Base-by-base conservation (phyloP, 345 rosid genomes). In the Geranium rotundifolium region DNA sequence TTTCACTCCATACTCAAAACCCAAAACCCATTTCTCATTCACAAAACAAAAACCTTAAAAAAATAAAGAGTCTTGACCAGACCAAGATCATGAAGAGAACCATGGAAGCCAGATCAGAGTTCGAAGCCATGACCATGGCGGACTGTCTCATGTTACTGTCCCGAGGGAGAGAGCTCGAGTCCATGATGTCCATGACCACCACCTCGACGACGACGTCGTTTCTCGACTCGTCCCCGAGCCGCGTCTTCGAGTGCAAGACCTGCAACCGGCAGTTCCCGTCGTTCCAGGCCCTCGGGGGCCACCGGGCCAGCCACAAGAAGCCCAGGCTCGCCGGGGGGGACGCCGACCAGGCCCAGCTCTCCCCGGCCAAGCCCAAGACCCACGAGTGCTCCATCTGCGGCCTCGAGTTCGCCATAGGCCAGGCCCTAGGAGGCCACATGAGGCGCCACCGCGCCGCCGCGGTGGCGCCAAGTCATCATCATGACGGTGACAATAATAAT, bases 341-440 rank as follows among this genome's bases (percentile, higher is more conserved):
- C 0, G 71, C 65, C 0, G 67, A 57, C 7, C 29, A 13, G 31
- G 8, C 55, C 46, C 57, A 56, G 17, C 57, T 75, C 59, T 58
- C 72, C 0, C 80, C 84, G 5, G 55, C 41, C 1, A 85, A 85
- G 69, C 74, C 81, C 2, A 87, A 84, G 63, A 76, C 86, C 0
- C 98, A 91, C 46, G 89, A 85, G 79, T 91, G 98, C 65, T 88
- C 96, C 3, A 82, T 91, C 0, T 91, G 98, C 49, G 98, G 98
- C 4, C 75, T 85, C 0, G 92, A 87, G 77, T 91, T 91, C 54
- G 76, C 95, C 0, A 78, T 91, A 41, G 96, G 88, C 4, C 88
- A 85, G 64, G 86, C 91, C 1, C 59, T 83, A 17, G 88, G 88
- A 0, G 88, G 91, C 16, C 91, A 86, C 65, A 83, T 86, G 92